Base-by-base conservation (phyloP, 2,329 filamentous ascomycete genomes). In the Graphilbum ipis-grandicollis region DNA sequence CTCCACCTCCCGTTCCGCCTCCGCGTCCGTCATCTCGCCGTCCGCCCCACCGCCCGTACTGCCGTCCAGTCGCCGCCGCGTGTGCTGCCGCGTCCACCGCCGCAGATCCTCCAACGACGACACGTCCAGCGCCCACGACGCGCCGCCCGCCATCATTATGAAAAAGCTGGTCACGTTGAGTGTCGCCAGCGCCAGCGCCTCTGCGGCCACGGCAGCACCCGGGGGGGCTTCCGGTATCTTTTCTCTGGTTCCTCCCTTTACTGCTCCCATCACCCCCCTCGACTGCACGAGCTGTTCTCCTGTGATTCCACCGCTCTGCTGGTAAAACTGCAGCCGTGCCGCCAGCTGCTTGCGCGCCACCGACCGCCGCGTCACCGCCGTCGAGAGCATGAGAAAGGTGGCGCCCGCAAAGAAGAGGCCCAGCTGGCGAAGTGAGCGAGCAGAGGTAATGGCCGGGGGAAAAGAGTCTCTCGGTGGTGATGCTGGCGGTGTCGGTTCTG, bases 171-270 rank as follows among this genome's bases (percentile, higher is more conserved):
- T 50, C 12, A 90, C 82, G 48, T 93, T 93, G 47, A 94, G 66
- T 0, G 86, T 93, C 0, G 88, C 90, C 26, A 94, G 62, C 34
- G 77, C 80, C 18, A 98, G 62, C 0, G 88, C 88, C 56, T 93
- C 80, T 25, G 79, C 58, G 1, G 88, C 88, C 44, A 94, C 77
- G 29, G 79, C 53, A 2, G 72, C 66, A 8, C 75, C 75, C 49
- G 77, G 78, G 21, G 72, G 65, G 32, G 62, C 36, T 55, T 51
- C 54, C 55, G 55, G 12, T 2, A 35, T 33, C 13, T 22, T n/a
- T n/a, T n/a, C n/a, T n/a, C n/a, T n/a, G n/a, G n/a, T n/a, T n/a
- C n/a, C n/a, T n/a, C n/a, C n/a, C n/a, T n/a, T n/a, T n/a, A n/a
- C n/a, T n/a, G n/a, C n/a, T n/a, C n/a, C n/a, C n/a, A n/a, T n/a